These are phyloP conservation scores for Secale cereale DNA, from an alignment of 176 grass and related monocot genomes.

Conservation along the genomic window DNA sequence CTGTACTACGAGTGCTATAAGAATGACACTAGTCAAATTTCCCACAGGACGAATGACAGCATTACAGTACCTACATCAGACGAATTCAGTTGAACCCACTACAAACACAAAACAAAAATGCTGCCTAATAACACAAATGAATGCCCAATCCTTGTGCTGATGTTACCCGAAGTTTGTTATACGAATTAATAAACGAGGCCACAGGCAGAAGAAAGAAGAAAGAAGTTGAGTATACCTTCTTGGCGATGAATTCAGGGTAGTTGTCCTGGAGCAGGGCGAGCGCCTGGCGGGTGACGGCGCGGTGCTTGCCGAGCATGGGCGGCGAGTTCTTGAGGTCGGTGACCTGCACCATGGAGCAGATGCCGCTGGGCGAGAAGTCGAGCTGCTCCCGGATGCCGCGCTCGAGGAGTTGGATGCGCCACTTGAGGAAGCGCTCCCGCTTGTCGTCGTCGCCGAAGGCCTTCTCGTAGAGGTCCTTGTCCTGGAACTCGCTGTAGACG, in stretches of 20 bases:
- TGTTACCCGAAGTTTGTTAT: not conserved
- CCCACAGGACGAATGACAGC: not conserved
- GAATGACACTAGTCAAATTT: not conserved
- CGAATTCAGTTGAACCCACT: not conserved
- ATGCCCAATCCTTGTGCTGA: not conserved
- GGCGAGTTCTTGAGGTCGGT: conserved; percentile 97
- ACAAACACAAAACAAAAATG: not conserved
- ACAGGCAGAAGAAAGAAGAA: not conserved
- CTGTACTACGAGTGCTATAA: not conserved
- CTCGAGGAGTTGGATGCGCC: conserved; percentile 82
- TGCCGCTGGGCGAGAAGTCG: conserved; percentile 58
- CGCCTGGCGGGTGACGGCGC: conserved; percentile 67
- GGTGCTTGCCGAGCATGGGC: conserved; percentile 85
- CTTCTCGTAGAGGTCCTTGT: conserved; percentile 73
- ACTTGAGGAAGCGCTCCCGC: conserved; percentile 60
- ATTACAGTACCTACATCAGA: not conserved
- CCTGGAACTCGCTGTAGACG: conserved; percentile 77
- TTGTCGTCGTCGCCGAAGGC: conserved; percentile 68
- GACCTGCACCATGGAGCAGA: conserved; percentile 89
- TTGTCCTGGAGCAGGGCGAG: conserved; percentile 88
- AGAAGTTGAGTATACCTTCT: conserved; percentile 55
- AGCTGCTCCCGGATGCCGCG: conserved; percentile 57
- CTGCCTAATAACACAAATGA: not conserved
- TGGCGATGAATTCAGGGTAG: conserved; percentile 92
- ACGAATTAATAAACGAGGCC: not conserved